Conservation (phyloP, 2,329 filamentous ascomycete species). For the Fusarium sp. region DNA sequence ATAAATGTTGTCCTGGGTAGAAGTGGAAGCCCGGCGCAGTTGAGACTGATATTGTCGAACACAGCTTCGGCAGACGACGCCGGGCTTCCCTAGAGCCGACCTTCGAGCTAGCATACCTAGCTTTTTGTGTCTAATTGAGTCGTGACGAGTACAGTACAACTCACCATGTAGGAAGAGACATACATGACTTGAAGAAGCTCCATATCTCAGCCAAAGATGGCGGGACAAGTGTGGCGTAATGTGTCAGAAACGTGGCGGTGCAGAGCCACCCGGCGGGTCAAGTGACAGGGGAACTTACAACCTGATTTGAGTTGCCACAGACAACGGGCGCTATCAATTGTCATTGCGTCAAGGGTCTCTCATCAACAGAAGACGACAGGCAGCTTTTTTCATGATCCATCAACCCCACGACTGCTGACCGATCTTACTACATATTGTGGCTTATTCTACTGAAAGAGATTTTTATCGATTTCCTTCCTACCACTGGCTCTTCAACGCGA, state of each 20-base stretch:
- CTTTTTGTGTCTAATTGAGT: too few species aligned
- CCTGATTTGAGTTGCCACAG: conserved; percentile 53
- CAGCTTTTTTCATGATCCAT: conserved; percentile 33
- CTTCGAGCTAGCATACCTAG: conserved; percentile 47
- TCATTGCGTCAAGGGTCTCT: conserved; percentile 50
- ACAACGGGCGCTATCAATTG: conserved; percentile 49
- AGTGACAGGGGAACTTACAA: conserved; percentile 36
- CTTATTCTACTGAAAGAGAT: not conserved
- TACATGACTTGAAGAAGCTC: conserved; percentile 24
- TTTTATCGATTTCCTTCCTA: conserved; percentile 10
- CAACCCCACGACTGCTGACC: conserved; percentile 32
- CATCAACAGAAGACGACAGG: conserved; percentile 40
- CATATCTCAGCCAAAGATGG: conserved; percentile 22
- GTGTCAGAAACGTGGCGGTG: conserved; percentile 34
- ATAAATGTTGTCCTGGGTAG: conserved; percentile 76
- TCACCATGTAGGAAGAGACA: conserved; percentile 28
- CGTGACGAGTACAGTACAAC: conserved; percentile 10
- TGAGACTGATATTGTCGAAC: conserved; percentile 53
- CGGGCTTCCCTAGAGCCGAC: conserved; percentile 42
- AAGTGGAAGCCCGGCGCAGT: conserved; percentile 56
- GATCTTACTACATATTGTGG: conserved; percentile 11
- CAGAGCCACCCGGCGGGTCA: conserved; percentile 27
- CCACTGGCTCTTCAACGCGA: not conserved
- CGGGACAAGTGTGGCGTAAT: conserved; percentile 21
- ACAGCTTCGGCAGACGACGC: conserved; percentile 61